A percentile compares a stretch with the other conserved stretches of the same genome.
Conservation (phyloP, 2,329 filamentous ascomycete genomes). For the Xylariaceae sp. region DNA sequence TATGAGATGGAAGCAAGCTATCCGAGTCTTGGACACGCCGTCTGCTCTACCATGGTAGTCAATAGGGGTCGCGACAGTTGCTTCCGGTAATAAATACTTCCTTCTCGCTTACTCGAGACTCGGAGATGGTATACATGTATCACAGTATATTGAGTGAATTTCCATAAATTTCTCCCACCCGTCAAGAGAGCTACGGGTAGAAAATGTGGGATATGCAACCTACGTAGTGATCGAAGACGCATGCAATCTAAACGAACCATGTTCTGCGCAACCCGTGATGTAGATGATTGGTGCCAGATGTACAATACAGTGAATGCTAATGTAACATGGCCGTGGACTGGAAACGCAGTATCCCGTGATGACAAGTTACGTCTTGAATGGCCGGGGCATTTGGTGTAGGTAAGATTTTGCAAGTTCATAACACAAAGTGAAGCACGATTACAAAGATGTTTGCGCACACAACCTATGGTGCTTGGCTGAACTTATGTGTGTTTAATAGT, state of each 20-base stretch:
- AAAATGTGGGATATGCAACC: constrained; percentile 19
- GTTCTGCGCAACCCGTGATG: constrained; percentile 6
- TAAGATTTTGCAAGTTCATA: background rate
- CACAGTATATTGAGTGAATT: background rate
- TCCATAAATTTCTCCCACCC: background rate
- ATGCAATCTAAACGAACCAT: constrained; percentile 12
- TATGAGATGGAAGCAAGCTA: background rate
- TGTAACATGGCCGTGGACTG: constrained; percentile 9
- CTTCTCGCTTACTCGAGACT: background rate
- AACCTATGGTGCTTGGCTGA: no score
- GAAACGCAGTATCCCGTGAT: background rate
- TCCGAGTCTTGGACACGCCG: background rate
- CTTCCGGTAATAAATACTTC: background rate
- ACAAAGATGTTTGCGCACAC: background rate
- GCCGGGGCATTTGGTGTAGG: background rate
- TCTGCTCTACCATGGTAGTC: background rate
- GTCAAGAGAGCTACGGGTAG: constrained; percentile 9
- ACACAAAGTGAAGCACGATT: background rate
- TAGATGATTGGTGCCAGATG: constrained; percentile 24
- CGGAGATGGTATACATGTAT: no score
- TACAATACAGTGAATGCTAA: constrained; percentile 9
- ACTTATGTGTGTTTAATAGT: no score
- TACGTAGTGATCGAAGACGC: constrained; percentile 6
- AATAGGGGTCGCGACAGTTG: background rate
- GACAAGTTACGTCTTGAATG: background rate